phyloP scores from a whole-genome alignment of 1,284 basidiomycete species.

The Termitomyces sp. region DNA sequence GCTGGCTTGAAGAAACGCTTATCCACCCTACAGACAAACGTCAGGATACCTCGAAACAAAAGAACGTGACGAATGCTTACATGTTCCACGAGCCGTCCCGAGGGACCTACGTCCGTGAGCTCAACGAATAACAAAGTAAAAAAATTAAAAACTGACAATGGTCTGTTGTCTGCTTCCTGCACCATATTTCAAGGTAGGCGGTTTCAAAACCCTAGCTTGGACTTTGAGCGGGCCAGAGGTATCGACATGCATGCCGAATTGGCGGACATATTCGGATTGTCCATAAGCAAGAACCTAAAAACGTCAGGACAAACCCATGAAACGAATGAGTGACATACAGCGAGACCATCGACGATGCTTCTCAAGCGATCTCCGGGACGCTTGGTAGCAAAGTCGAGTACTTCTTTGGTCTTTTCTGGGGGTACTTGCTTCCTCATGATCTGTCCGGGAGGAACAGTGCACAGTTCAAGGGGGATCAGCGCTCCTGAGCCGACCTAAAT shows the following conservation, averaged over 20 bases:
- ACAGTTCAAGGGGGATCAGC: conserved; percentile 64
- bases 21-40: conserved; percentile 44
- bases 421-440: conserved; percentile 73
- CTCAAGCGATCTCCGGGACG: conserved; percentile 54
- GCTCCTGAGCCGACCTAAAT: conserved; percentile 60
- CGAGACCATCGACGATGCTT: conserved; percentile 54
- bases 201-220: conserved; percentile 53
- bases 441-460: conserved; percentile 60
- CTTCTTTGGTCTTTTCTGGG: conserved; percentile 57
- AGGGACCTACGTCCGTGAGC: conserved; percentile 38
- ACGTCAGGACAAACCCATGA: not conserved
- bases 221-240: conserved; percentile 45
- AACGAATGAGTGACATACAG: conserved; percentile 30
- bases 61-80: conserved; percentile 28
- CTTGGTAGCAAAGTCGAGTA: conserved; percentile 70
- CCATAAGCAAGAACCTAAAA: conserved; percentile 60
- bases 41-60: conserved; percentile 11
- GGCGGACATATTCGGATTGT: conserved; percentile 66
- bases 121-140: not conserved
- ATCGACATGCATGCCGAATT: conserved; percentile 61
- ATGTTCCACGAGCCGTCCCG: conserved; percentile 71
- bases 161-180: conserved; percentile 42
- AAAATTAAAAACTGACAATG: conserved; percentile 40
- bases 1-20: conserved; percentile 56
- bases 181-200: conserved; percentile 63